Base-by-base conservation (phyloP, 225 moss, liverwort and hornwort genomes). In the Marchantia paleacea region DNA sequence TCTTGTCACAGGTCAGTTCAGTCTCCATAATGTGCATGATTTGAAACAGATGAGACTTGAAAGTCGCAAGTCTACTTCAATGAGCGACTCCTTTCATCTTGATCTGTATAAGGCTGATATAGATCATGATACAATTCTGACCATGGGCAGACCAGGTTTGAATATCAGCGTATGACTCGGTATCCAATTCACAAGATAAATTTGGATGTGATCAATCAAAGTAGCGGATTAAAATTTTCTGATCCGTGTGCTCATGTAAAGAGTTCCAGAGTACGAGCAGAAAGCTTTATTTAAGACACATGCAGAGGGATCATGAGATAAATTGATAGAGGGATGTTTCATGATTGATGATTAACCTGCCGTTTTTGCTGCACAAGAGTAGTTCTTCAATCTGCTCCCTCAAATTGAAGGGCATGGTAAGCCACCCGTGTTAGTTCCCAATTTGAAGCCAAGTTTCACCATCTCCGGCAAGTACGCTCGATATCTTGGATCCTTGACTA, bases 401-500 rank as follows among this genome's bases (percentile, higher is more conserved):
- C 51, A 55, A 52, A 58, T 75, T 0, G 28, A 24, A 10, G 75
- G 12, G 55, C 1, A 0, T 14, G n/a, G 57, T n/a, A 8, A 18
- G 1, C 22, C 74, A 24, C n/a, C 22, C 74, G 74, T 51, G n/a
- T 25, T 29, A 15, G 7, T 75, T 18, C 28, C 28, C 10, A 60
- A 55, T 55, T 26, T 75, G 25, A 14, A 55, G 18, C 75, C 29
- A 6, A 26, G 7, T 19, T 67, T 67, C 28, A 7, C 55, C 9
- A 24, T 57, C 3, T 7, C 8, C 16, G 75, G 75, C 52, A 52
- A 26, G 25, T 81, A 81, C 47, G 54, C 49, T 51, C 81, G 81
- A 16, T 81, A 81, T 49, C 18, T 63, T 18, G 81, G 81, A 20
- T 81, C 81, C 0, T 55, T 81, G 63, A 81, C 81, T 10, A 66